Base-by-base conservation (phyloP, 2,329 filamentous ascomycete species). In the Colletotrichum sp. region DNA sequence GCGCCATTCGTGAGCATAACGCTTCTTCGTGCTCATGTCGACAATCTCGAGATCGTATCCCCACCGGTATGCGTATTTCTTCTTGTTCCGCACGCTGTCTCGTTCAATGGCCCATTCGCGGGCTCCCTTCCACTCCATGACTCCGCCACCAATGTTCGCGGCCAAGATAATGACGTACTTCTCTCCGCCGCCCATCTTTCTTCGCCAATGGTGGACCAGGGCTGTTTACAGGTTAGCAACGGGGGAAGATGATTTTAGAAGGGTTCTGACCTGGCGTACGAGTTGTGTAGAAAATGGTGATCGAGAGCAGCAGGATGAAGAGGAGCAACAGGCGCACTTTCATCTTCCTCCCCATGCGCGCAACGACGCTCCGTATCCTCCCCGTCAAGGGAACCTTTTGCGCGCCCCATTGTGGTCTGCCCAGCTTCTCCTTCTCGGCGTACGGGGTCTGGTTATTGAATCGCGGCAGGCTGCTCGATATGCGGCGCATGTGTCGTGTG, bases 61-160 rank as follows among this genome's bases (percentile, higher is more conserved):
- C 96, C 97, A 99, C 83, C 90, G 91, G 39, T 92, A 90, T 4
- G 93, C 94, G 82, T 99, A 99, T 82, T 93, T 94, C 83, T 94
- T 93, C 89, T 99, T 99, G 87, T 99, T 99, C 84, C 93, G 93
- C 71, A 99, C 92, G 82, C 96, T 99, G 87, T 99, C 96, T 84
- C 97, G 91, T 87, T 99, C 97, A 81, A 99, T 98, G 1, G 97
- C 97, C 97, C 97, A 99, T 87, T 99, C 97, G 77, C 96, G 92
- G 25, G 96, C 95, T 0, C 96, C 96, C 85, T 99, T 99, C 96
- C 96, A 98, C 82, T 98, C 96, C 96, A 99, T 99, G 9, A 99
- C 97, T 81, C 97, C 97, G 76, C 97, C 97, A 65, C 97, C 97
- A 78, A 98, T 91, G 82, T 99, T 99, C 71, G 97, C 96, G 29